These are phyloP conservation scores for Aspergillus candidus DNA, from an alignment of 2,329 filamentous ascomycete species.

Conservation along the genomic window DNA sequence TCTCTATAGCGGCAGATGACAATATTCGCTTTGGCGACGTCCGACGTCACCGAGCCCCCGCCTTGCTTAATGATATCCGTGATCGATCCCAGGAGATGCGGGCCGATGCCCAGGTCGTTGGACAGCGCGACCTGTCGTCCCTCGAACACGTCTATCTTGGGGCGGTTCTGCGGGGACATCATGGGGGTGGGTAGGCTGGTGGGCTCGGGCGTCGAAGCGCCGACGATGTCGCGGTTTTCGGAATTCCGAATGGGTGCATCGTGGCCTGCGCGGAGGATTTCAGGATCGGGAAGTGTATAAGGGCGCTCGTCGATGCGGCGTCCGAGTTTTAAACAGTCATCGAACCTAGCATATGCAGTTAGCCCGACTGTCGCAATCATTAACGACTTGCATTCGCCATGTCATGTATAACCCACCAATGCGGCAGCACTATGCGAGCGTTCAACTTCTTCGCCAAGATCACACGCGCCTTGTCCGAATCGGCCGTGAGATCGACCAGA, in stretches of 20 bases:
- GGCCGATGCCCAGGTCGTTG: conserved; percentile 64
- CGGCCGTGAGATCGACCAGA: conserved; percentile 72
- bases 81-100: conserved; percentile 61
- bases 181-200: conserved; percentile 30
- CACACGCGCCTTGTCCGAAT: conserved; percentile 58
- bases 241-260: conserved; percentile 54
- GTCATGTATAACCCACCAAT: conserved; percentile 56
- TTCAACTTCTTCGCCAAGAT: conserved; percentile 60
- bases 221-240: conserved; percentile 56
- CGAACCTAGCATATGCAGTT: conserved; percentile 59
- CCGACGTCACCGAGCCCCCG: conserved; percentile 62
- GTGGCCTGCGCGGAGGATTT: conserved; percentile 61
- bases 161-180: conserved; percentile 26
- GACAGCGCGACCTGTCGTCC: conserved; percentile 73
- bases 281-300: conserved; percentile 78
- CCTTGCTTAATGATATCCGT: conserved; percentile 63
- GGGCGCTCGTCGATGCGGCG: conserved; percentile 84
- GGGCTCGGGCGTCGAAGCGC: conserved; percentile 56
- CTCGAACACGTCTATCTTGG: conserved; percentile 67
- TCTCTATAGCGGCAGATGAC: conserved; percentile 85
- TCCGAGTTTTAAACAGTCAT: conserved; percentile 89
- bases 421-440: conserved; percentile 81
- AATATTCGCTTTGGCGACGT: conserved; percentile 67
- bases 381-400: conserved; percentile 9
- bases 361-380: conserved; percentile 12